These are phyloP conservation scores for Ulvella scutata DNA, from an alignment of 139 green algal species.

Conservation along the genomic window DNA sequence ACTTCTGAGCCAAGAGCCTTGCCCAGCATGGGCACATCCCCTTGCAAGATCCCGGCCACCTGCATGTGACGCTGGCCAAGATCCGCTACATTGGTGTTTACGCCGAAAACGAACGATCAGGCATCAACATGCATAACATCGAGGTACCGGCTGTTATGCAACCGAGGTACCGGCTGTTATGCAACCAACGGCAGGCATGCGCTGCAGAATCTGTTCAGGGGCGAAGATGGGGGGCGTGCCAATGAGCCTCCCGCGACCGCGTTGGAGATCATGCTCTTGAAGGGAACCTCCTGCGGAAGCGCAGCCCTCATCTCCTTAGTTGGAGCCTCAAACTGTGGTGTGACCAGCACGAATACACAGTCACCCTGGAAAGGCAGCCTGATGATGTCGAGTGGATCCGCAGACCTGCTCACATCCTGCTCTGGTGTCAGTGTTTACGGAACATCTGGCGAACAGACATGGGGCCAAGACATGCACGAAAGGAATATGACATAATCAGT, in stretches of 20 bases:
- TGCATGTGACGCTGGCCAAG: conserved; percentile 6
- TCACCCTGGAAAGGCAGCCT: conserved; percentile 23
- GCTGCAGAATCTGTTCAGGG: not conserved
- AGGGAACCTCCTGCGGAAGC: conserved; percentile 70
- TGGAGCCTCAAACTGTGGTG: conserved; percentile 79
- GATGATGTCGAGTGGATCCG: conserved; percentile 26
- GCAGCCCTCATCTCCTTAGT: conserved; percentile 82
- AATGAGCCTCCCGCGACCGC: conserved; percentile 65
- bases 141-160: not conserved
- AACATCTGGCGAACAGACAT: too few relatives aligned
- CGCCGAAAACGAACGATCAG: not conserved
- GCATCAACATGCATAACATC: too few relatives aligned
- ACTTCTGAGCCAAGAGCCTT: conserved; percentile 66
- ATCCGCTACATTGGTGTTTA: not conserved
- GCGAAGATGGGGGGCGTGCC: conserved; percentile 24
- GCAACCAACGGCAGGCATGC: too few relatives aligned
- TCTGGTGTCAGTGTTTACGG: too few relatives aligned
- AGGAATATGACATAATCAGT: too few relatives aligned
- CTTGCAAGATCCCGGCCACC: conserved; percentile 63
- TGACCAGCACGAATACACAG: conserved; percentile 77
- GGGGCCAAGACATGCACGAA: too few relatives aligned
- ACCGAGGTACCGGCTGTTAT: not conserved
- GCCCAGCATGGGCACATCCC: conserved; percentile 59
- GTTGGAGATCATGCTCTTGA: conserved; percentile 80
- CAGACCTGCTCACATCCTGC: too few relatives aligned